Base-by-base conservation (phyloP, 805 yeast species). In the Nakazawaea laoshanensis region DNA sequence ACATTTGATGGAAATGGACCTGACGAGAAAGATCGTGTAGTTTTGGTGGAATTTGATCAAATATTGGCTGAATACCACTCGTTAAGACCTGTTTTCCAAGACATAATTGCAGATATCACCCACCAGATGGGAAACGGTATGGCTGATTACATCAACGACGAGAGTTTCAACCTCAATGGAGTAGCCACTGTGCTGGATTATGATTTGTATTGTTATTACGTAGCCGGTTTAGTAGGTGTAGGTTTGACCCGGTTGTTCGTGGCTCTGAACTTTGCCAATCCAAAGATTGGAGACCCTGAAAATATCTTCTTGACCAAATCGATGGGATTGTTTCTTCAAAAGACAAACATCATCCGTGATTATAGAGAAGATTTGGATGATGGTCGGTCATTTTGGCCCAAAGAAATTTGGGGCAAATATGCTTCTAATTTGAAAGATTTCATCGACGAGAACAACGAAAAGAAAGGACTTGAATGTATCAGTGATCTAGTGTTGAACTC, bases 161-260 rank as follows among this genome's bases (percentile, higher is more conserved):
- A 81, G 32, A 69, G 78, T 41, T 84, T 84, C 61, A 86, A 85
- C 53, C 52, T 70, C 43, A 74, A 74, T 40, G 97, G 97, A 2
- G 77, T 92, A 29, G 63, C 62, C 30, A 85, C 96, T 1, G 53
- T 83, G 28, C 64, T 70, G 40, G 97, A 87, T 50, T 92, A 82
- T 53, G 88, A 92, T 52, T 65, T 80, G 40, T 92, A 92, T 63
- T 92, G 99, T 59, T 88, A 88, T 59, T 85, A 88, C 50, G 99
- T 92, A 38, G 98, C 99, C 2, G 99, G 98, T 2, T 66, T 92
- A 33, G 97, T 92, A 25, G 98, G 99, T 37, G 96, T 87, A 50
- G 98, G 98, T 3, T 65, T 87, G 45, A 87, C 97, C 8, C 72
- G 81, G 41, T 64, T 92, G 56, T 74, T 86, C 47, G 79, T 83